Evolutionary conservation across 768 basidiomycete genomes (phyloP).

Genomic region (Pulveroboletus sp.): DNA sequence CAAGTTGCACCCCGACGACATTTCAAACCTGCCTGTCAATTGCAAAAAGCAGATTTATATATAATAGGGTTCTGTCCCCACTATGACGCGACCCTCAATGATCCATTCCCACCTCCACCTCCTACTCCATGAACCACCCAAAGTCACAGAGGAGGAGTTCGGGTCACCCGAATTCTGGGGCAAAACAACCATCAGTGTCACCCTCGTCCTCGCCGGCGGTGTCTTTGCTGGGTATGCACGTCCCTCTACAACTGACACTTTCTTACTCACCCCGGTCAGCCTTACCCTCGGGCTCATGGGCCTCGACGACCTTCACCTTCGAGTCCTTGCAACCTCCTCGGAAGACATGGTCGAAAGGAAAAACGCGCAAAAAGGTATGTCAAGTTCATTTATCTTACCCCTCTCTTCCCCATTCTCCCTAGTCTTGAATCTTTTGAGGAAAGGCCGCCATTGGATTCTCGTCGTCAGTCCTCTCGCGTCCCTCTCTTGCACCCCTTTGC

Average conservation of each 20-base stretch:
- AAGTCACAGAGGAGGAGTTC: slow-evolving; percentile 22
- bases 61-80: too few species aligned
- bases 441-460: slow-evolving; percentile 88
- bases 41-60: too few species aligned
- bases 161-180: slow-evolving; percentile 69
- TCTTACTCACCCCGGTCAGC: slow-evolving; percentile 32
- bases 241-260: neutral
- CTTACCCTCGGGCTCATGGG: slow-evolving; percentile 93
- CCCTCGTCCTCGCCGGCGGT: slow-evolving; percentile 79
- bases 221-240: slow-evolving; percentile 78
- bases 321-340: slow-evolving; percentile 78
- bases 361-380: slow-evolving; percentile 66
- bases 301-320: slow-evolving; percentile 83
- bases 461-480: slow-evolving; percentile 49
- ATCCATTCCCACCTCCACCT: neutral
- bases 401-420: slow-evolving; percentile 1
- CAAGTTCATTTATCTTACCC: neutral
- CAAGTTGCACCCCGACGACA: too few species aligned
- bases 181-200: slow-evolving; percentile 61
- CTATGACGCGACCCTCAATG: neutral
- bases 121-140: neutral
- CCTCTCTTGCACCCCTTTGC: neutral
- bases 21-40: too few species aligned
- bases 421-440: slow-evolving; percentile 54
- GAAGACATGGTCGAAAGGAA: slow-evolving; percentile 62